Evolutionary conservation across 2,329 filamentous ascomycete species (phyloP).

Genomic region (Exophiala oligosperma): DNA sequence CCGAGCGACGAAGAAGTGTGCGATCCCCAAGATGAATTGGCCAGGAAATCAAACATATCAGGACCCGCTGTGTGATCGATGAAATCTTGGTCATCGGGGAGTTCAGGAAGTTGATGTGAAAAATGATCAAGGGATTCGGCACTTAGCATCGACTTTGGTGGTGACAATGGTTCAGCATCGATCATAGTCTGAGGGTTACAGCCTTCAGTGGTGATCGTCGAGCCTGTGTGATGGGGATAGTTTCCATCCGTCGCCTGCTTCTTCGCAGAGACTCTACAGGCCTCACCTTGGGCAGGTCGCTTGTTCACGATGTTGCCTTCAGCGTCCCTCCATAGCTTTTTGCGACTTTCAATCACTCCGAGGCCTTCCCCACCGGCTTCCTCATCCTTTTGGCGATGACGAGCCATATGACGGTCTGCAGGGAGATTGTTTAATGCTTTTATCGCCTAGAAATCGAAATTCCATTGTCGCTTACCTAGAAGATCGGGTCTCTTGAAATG

Average conservation of each 20-base stretch:
- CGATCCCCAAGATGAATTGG: slow-evolving; percentile 21
- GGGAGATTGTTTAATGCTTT: slow-evolving; percentile 23
- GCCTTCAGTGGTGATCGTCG: not conserved
- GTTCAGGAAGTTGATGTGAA: slow-evolving; percentile 7
- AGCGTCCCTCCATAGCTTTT: slow-evolving; percentile 49
- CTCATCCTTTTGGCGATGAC: slow-evolving; percentile 53
- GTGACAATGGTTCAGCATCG: slow-evolving; percentile 14
- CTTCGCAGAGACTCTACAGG: not conserved
- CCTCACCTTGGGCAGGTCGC: slow-evolving; percentile 23
- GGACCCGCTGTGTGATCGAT: slow-evolving; percentile 5
- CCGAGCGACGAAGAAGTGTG: not conserved
- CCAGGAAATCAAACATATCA: slow-evolving; percentile 23
- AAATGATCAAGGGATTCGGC: slow-evolving; percentile 10
- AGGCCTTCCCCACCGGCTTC: slow-evolving; percentile 51
- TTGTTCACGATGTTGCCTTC: slow-evolving; percentile 50
- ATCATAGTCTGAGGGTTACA: not conserved
- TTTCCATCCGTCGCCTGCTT: slow-evolving; percentile 1
- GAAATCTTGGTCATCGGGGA: slow-evolving; percentile 6
- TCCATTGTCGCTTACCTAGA: slow-evolving; percentile 45
- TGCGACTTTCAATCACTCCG: slow-evolving; percentile 51
- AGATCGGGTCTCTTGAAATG: slow-evolving; percentile 63
- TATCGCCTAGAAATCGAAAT: not conserved
- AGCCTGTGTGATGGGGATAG: not conserved
- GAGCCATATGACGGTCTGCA: slow-evolving; percentile 58
- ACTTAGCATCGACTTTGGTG: slow-evolving; percentile 12